phyloP scores from a whole-genome alignment of 2,329 filamentous ascomycete species.

The Sporothrix inflata region DNA sequence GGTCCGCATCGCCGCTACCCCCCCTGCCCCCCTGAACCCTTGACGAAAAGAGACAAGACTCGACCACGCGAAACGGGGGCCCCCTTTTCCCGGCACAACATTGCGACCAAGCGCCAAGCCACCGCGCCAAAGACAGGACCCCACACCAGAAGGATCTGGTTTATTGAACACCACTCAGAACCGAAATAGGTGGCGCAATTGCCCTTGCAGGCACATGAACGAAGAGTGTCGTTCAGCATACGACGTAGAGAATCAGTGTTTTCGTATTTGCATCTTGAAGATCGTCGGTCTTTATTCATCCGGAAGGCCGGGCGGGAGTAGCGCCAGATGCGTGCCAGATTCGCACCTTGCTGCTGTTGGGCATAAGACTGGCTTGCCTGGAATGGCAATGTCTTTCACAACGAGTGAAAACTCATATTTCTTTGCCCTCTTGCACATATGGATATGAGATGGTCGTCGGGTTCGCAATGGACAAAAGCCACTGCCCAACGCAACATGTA shows the following conservation, averaged over 20 bases:
- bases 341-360: background rate
- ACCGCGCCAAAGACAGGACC: background rate
- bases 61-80: background rate
- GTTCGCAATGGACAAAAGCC: no score
- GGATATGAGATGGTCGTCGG: background rate
- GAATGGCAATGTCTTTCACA: background rate
- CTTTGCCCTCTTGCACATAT: no score
- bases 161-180: background rate
- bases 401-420: no score
- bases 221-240: background rate
- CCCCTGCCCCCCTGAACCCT: background rate
- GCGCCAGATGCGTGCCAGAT: constrained; percentile 8
- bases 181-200: constrained; percentile 4
- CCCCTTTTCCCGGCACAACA: background rate
- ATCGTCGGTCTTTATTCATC: background rate
- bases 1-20: background rate
- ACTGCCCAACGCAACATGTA: background rate
- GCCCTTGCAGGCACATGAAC: background rate
- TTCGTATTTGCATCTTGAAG: background rate
- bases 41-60: background rate
- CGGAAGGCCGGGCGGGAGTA: background rate
- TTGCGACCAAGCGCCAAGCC: constrained; percentile 3
- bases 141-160: background rate
- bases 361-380: background rate
- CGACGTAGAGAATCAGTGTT: background rate